A percentile compares a stretch with the other conserved stretches of the same genome.
Evolutionary conservation across 805 yeast species (phyloP).

Genomic region (Starmerella bombicola): DNA sequence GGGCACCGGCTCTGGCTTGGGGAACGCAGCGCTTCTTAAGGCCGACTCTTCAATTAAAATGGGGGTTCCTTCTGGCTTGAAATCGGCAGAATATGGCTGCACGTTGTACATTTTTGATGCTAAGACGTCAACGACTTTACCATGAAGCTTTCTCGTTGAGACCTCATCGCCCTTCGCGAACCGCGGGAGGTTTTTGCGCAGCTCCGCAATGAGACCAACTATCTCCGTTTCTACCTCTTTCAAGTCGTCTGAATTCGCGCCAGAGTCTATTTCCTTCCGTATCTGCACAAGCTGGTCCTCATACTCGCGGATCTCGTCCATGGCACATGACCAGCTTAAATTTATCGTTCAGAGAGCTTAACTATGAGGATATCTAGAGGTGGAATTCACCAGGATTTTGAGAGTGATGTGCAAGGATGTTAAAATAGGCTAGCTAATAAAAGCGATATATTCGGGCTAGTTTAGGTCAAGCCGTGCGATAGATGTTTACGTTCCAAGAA

Average conservation of each 20-base stretch:
- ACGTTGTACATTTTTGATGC: background rate
- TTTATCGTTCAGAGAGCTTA: too few relatives aligned
- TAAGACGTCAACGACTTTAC: background rate
- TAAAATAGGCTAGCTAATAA: too few relatives aligned
- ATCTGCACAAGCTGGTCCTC: conserved; percentile 26
- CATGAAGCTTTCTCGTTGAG: background rate
- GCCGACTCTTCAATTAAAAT: background rate
- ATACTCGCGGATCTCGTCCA: conserved; percentile 27
- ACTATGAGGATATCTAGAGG: too few relatives aligned
- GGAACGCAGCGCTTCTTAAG: background rate
- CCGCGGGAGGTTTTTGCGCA: conserved; percentile 11
- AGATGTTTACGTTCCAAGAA: too few relatives aligned
- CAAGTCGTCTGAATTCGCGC: conserved; percentile 25
- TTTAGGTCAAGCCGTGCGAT: too few relatives aligned
- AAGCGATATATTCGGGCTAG: too few relatives aligned
- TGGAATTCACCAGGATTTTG: too few relatives aligned
- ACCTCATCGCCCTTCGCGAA: background rate
- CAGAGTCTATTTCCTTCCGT: conserved; percentile 22
- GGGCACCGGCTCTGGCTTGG: background rate
- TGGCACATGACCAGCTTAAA: too few relatives aligned
- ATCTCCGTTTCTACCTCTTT: conserved; percentile 25
- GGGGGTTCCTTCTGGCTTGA: background rate
- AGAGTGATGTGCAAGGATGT: too few relatives aligned
- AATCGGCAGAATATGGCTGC: background rate
- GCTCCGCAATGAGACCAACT: conserved; percentile 23